Conservation (phyloP, 768 basidiomycete species). For the Mrakia blollopis region DNA sequence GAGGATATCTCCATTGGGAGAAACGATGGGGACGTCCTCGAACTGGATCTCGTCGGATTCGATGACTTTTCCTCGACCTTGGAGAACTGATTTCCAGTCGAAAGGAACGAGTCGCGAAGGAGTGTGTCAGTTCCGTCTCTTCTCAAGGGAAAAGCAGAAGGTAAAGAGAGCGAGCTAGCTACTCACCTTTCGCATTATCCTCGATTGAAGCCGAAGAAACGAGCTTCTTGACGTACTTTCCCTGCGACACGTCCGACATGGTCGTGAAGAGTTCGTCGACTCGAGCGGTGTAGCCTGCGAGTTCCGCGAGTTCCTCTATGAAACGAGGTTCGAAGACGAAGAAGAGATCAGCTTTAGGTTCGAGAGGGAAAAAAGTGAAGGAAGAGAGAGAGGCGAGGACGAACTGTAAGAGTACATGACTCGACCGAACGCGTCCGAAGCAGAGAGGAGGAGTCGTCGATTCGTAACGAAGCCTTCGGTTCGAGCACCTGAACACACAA, state of each 20-base stretch:
- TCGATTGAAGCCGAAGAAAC: conserved; percentile 67
- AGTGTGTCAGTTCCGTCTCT: too few relatives aligned
- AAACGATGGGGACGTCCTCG: conserved; percentile 88
- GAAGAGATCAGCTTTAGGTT: neutral
- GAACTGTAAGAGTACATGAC: conserved; percentile 90
- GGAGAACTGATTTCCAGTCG: conserved; percentile 55
- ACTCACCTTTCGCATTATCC: conserved; percentile 70
- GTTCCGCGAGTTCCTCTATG: conserved; percentile 70
- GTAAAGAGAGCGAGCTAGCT: neutral
- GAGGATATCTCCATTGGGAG: conserved; percentile 90
- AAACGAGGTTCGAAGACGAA: neutral
- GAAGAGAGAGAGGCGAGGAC: neutral
- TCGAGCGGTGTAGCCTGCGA: conserved; percentile 90
- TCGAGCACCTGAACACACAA: conserved; percentile 30
- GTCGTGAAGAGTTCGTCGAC: conserved; percentile 84
- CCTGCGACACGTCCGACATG: conserved; percentile 76
- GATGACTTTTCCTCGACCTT: conserved; percentile 69
- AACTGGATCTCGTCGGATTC: conserved; percentile 87
- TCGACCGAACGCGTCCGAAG: conserved; percentile 83
- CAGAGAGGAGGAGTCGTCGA: conserved; percentile 76
- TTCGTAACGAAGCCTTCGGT: conserved; percentile 90
- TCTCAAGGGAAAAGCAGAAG: neutral
- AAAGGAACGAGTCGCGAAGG: neutral
- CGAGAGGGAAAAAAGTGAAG: neutral
- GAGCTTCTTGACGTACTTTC: conserved; percentile 81